Evolutionary conservation across 1,139 yeast genomes (phyloP).

Genomic region (Saccharomyces hybrid): DNA sequence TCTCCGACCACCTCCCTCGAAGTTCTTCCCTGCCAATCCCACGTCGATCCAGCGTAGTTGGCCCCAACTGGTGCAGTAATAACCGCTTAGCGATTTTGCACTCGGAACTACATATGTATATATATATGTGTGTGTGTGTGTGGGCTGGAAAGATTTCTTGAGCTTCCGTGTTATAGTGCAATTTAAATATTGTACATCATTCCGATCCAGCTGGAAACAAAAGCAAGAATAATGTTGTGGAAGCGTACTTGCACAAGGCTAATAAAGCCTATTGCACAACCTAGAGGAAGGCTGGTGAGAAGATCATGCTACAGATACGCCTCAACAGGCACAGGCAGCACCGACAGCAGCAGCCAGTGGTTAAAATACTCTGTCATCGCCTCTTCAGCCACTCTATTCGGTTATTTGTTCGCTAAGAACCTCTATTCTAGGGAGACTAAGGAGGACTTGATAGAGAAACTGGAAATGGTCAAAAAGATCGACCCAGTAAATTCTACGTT

Average conservation of each 20-base stretch:
- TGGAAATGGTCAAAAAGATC: neutral
- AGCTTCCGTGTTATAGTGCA: neutral
- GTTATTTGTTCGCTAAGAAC: neutral
- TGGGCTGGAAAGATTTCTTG: neutral
- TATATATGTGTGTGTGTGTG: neutral
- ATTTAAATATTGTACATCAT: neutral
- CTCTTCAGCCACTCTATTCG: neutral
- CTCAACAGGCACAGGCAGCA: neutral
- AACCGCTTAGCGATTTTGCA: neutral
- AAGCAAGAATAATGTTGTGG: neutral
- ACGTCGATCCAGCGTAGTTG: neutral
- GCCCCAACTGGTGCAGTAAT: neutral
- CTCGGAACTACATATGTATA: neutral
- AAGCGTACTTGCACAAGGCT: neutral
- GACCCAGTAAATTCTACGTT: conserved; percentile 14
- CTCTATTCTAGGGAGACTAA: neutral
- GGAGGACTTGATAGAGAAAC: neutral
- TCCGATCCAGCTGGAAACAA: neutral
- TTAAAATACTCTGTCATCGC: neutral
- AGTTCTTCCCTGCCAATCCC: neutral
- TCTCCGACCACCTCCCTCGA: neutral
- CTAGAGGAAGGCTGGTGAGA: neutral
- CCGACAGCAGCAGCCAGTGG: neutral
- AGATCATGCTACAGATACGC: neutral
- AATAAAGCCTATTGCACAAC: neutral